Conservation (phyloP, 1,139 yeast genomes). For the Suhomyces atakaporum region DNA sequence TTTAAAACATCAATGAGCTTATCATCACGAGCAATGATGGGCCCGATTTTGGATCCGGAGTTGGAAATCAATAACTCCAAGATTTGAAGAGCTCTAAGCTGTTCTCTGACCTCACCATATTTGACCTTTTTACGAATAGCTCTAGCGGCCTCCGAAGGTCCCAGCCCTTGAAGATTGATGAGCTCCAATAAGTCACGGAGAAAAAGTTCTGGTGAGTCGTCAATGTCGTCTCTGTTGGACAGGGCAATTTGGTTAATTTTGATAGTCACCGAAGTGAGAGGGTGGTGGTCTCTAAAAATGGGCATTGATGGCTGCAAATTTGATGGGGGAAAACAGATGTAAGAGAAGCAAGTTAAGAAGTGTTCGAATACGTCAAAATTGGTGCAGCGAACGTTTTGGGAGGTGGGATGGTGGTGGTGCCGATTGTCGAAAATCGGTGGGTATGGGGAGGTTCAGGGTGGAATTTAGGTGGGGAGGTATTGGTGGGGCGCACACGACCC, state of each 20-base stretch:
- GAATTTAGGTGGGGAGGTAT: neutral
- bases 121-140: conserved; percentile 86
- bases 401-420: neutral
- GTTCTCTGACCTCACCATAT: conserved; percentile 69
- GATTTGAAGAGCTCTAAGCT: conserved; percentile 64
- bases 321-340: neutral
- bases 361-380: no score
- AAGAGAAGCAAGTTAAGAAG: no score
- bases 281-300: conserved; percentile 52
- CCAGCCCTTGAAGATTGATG: conserved; percentile 39
- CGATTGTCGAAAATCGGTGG: neutral
- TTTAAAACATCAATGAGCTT: conserved; percentile 68
- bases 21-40: conserved; percentile 65
- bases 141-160: conserved; percentile 84
- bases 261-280: conserved; percentile 57
- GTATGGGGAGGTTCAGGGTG: no score
- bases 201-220: conserved; percentile 33
- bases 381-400: neutral
- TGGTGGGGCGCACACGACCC: conserved; percentile 2
- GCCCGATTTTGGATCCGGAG: conserved; percentile 56
- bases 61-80: conserved; percentile 78
- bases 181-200: conserved; percentile 41
- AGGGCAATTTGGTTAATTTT: conserved; percentile 48
- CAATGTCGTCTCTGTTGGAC: conserved; percentile 35
- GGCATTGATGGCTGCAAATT: conserved; percentile 31